These are phyloP conservation scores for Raphanus raphanistrum DNA, from an alignment of 345 rosid species.

Conservation along the genomic window DNA sequence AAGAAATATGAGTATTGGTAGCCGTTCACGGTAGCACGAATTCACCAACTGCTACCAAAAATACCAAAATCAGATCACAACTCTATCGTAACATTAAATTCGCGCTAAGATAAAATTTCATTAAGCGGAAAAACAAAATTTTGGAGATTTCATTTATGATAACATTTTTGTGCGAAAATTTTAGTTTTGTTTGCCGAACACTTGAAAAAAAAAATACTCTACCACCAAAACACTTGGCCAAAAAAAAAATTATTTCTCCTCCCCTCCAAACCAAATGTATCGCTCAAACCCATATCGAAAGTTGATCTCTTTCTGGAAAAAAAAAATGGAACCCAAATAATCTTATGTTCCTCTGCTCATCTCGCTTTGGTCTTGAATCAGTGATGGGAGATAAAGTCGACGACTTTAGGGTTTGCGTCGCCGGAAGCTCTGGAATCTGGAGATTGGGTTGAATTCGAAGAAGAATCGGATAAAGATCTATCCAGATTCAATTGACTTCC, in stretches of 20 bases:
- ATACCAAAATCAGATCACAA: no score
- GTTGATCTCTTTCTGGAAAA: slow-evolving; percentile 29
- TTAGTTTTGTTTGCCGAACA: no score
- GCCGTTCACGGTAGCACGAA: no score
- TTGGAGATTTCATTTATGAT: no score
- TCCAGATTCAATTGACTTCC: neutral
- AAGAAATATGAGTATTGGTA: no score
- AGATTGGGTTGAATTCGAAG: slow-evolving; percentile 30
- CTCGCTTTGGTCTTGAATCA: slow-evolving; percentile 32
- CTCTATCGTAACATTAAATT: no score
- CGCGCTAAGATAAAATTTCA: no score
- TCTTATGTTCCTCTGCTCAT: slow-evolving; percentile 22
- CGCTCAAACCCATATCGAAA: slow-evolving; percentile 19
- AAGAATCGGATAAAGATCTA: slow-evolving; percentile 11
- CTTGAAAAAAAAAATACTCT: neutral
- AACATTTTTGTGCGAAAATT: no score
- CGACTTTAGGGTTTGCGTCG: slow-evolving; percentile 26
- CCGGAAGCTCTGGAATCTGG: slow-evolving; percentile 26
- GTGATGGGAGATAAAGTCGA: slow-evolving; percentile 22
- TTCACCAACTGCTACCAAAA: no score
- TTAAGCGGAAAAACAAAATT: no score
- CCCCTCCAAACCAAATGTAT: neutral
- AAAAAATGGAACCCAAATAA: slow-evolving; percentile 27
- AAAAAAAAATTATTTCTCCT: no score
- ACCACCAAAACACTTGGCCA: neutral